phyloP scores from a whole-genome alignment of 805 yeast genomes.

The Metschnikowia noctiluminum region DNA sequence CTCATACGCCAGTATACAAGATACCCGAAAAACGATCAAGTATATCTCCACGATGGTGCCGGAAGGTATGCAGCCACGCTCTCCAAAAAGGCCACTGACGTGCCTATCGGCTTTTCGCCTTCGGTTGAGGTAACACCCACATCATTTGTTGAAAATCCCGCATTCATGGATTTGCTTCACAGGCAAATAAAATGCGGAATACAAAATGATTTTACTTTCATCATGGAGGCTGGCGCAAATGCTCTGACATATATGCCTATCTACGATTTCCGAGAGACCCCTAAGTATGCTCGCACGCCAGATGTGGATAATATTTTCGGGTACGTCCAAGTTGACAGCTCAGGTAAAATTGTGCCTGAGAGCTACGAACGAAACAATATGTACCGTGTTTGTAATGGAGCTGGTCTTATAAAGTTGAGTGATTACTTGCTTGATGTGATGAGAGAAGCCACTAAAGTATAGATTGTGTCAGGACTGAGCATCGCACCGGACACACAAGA shows the following conservation, averaged over 20 bases:
- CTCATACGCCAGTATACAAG: constrained; percentile 4
- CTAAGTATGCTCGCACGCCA: constrained; percentile 63
- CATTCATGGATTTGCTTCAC: constrained; percentile 30
- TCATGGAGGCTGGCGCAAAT: constrained; percentile 53
- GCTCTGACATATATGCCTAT: constrained; percentile 61
- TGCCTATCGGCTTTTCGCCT: constrained; percentile 23
- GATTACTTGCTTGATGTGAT: constrained; percentile 17
- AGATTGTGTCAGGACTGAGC: background rate
- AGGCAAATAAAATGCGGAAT: constrained; percentile 23
- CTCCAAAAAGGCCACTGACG: constrained; percentile 19
- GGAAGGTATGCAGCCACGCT: constrained; percentile 19
- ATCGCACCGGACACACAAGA: background rate
- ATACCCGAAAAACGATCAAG: constrained; percentile 11
- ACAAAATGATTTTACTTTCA: constrained; percentile 46
- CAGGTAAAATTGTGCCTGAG: constrained; percentile 52
- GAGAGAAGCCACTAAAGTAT: constrained; percentile 9
- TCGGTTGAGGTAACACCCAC: constrained; percentile 19
- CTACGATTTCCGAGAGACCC: constrained; percentile 64
- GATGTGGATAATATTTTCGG: constrained; percentile 71
- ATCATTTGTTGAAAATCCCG: constrained; percentile 24
- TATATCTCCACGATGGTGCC: constrained; percentile 14
- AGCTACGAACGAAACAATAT: constrained; percentile 56
- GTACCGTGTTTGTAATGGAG: constrained; percentile 49
- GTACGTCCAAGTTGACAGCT: constrained; percentile 54
- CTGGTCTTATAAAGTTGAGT: constrained; percentile 18